Evolutionary conservation across 2,329 filamentous ascomycete genomes (phyloP).

Genomic region (Verticillium longisporum): DNA sequence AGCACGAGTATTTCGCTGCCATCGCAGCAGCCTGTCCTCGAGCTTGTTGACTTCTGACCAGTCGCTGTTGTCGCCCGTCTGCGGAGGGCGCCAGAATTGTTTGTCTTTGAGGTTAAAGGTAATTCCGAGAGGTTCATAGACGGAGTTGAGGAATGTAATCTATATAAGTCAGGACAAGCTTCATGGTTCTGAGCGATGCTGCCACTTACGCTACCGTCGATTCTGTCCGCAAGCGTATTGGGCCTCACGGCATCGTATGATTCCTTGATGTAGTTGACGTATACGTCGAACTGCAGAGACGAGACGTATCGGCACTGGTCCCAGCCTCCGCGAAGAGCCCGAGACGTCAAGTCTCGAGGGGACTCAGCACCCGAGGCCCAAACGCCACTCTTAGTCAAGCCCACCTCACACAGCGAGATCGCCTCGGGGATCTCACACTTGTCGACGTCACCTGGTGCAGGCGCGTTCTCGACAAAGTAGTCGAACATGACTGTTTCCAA

Average conservation of each 20-base stretch:
- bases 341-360: not conserved
- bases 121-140: not conserved
- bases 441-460: not conserved
- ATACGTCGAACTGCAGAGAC: not conserved
- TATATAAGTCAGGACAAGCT: not conserved
- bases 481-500: not conserved
- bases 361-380: not conserved
- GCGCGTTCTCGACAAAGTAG: not conserved
- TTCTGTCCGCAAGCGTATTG: not conserved
- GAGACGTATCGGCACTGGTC: not conserved
- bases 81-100: not conserved
- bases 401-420: not conserved
- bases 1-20: conserved; percentile 38
- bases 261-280: not conserved
- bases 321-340: not conserved
- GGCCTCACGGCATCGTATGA: not conserved
- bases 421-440: not conserved
- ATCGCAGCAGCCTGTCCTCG: conserved; percentile 11
- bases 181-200: not conserved
- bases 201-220: not conserved
- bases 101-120: not conserved
- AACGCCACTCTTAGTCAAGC: not conserved
- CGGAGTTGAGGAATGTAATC: not conserved
- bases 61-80: not conserved
- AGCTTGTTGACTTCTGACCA: not conserved